These are phyloP conservation scores for Pycnococcus provasolii DNA, from an alignment of 139 green algal genomes.

Conservation along the genomic window DNA sequence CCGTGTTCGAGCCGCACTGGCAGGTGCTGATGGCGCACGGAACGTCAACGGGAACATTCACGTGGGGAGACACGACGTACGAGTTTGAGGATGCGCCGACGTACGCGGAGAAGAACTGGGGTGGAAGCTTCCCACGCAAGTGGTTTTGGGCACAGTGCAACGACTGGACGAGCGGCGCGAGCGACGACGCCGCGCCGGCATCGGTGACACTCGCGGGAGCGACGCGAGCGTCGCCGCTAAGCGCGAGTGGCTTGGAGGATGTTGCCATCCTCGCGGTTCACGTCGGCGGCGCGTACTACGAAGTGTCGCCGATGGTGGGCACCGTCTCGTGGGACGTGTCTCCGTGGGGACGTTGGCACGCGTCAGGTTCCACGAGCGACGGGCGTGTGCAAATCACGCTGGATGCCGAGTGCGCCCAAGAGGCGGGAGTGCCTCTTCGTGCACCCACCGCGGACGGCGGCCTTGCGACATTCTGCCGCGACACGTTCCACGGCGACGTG, in stretches of 20 bases:
- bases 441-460: constrained; percentile 70
- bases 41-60: constrained; percentile 59
- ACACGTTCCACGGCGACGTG: constrained; percentile 71
- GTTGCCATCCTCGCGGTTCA: constrained; percentile 84
- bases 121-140: constrained; percentile 77
- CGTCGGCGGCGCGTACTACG: constrained; percentile 30
- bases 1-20: constrained; percentile 96
- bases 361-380: not conserved
- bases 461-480: constrained; percentile 66
- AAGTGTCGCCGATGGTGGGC: not conserved
- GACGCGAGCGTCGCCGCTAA: no score
- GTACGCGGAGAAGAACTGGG: constrained; percentile 92
- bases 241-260: constrained; percentile 45
- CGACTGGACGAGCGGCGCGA: constrained; percentile 66
- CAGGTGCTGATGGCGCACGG: constrained; percentile 86
- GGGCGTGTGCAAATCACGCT: constrained; percentile 32
- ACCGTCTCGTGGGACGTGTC: constrained; percentile 3
- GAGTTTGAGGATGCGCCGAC: constrained; percentile 39
- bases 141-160: constrained; percentile 96
- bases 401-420: constrained; percentile 44
- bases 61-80: constrained; percentile 67
- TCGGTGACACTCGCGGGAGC: constrained; percentile 47
- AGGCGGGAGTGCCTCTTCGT: constrained; percentile 40
- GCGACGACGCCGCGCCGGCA: constrained; percentile 50
- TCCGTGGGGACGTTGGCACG: constrained; percentile 22